Evolutionary conservation across 2,329 filamentous ascomycete species (phyloP), one percentile per base, ranked within the genome.

Genomic region (Ilyonectria mors-panacis): DNA sequence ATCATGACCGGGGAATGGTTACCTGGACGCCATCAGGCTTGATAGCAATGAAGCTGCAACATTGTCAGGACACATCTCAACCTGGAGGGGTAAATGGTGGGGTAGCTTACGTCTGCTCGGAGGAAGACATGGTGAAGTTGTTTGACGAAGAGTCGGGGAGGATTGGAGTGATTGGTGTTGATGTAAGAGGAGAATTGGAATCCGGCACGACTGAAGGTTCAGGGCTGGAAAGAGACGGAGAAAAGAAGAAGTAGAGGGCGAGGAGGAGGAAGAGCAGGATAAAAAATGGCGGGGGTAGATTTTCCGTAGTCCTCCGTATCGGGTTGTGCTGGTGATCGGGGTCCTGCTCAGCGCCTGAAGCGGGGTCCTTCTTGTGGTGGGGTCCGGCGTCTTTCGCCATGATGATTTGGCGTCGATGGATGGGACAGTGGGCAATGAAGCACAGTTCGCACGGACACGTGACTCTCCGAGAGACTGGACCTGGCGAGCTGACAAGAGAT

Each of bases 1-100:
- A 48, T 44, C 33, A 35, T 17, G 9, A 28, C 30, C 30, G 39
- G 57, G 65, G 30, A 57, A 50, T 44, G 68, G 86, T 77, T 92
- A 97, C 94, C 92, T 98, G 96, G 87, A 98, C 96, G 85, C 96
- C 96, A 87, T 98, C 96, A 79, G 95, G 96, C 94, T 99, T 99
- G 91, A 99, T 94, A 83, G 96, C 96, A 90, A 98, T 98, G 93
- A 98, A 98, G 88, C 95, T 98, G 80, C 77, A 76, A 63, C 68
- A 68, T 48, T 60, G 73, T 80, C 65, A 80, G 73, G 44, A 71
- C 23, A 70, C 65, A 37, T 35, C 57, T 62, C 42, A 58, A 57
- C 12, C 60, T 69, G 62, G 73, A 75, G 66, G 73, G 73, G 73
- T 23, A 33, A 70, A 76, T 79, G 77, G 80, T 71, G 79, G 78